Evolutionary conservation across 371 early-diverging fungal genomes (phyloP).

Genomic region (Mortierella sp.): DNA sequence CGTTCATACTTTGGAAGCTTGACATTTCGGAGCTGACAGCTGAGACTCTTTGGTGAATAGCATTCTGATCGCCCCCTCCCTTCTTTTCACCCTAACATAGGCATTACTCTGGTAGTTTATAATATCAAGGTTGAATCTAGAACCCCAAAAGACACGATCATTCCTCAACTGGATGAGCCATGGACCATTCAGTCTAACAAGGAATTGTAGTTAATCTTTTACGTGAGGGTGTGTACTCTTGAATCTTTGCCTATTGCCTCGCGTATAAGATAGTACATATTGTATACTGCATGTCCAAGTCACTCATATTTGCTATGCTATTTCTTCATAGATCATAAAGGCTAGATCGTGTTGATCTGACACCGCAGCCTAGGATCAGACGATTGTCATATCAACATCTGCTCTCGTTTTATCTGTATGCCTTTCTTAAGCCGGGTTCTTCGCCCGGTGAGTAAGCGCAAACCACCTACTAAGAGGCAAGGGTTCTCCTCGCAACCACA

Average conservation of each 20-base stretch:
- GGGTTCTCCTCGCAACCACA: slow-evolving; percentile 1
- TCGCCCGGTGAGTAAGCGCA: slow-evolving; percentile 37
- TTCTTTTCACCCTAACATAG: background rate
- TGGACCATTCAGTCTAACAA: slow-evolving; percentile 7
- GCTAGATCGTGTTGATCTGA: slow-evolving; percentile 13
- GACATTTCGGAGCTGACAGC: background rate
- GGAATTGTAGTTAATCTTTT: background rate
- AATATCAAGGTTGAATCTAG: background rate
- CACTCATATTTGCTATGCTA: no score
- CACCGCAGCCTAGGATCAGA: background rate
- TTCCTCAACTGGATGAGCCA: background rate
- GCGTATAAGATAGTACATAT: no score
- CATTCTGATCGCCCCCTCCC: slow-evolving; percentile 1
- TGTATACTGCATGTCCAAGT: no score
- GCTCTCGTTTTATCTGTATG: slow-evolving; percentile 26
- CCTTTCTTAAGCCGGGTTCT: slow-evolving; percentile 40
- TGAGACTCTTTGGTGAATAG: background rate
- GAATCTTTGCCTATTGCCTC: background rate
- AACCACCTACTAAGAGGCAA: slow-evolving; percentile 27
- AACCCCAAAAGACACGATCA: background rate
- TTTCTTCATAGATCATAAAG: background rate
- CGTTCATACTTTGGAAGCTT: background rate
- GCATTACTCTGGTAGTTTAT: background rate
- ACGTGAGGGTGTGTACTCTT: slow-evolving; percentile 3
- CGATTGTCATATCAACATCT: background rate